These are phyloP conservation scores for Diaporthe ilicicola DNA, from an alignment of 2,329 filamentous ascomycete genomes.

Conservation along the genomic window DNA sequence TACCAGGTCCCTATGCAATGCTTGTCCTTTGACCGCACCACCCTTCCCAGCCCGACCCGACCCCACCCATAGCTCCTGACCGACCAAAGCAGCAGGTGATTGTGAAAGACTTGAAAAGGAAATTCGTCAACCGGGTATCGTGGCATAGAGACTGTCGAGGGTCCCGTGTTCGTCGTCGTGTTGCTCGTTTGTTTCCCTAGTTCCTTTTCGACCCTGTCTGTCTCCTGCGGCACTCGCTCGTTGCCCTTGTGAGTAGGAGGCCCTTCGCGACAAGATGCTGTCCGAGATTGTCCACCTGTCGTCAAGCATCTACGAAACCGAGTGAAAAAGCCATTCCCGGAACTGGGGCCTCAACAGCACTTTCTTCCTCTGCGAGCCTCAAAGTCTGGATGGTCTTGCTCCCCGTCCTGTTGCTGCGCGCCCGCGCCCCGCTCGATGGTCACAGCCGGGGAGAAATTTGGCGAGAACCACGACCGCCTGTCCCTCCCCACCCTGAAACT, in stretches of 20 bases:
- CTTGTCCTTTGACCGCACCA: slow-evolving; percentile 6
- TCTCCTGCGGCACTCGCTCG: neutral
- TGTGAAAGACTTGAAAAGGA: neutral
- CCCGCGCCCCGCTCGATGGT: slow-evolving; percentile 54
- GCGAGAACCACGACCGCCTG: slow-evolving; percentile 67
- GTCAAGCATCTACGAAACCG: neutral
- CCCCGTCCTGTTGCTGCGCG: slow-evolving; percentile 32
- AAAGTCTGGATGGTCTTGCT: slow-evolving; percentile 38
- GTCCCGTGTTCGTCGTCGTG: slow-evolving; percentile 9
- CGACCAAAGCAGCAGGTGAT: slow-evolving; percentile 15
- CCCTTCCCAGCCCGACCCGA: slow-evolving; percentile 10
- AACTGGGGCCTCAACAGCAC: slow-evolving; percentile 28
- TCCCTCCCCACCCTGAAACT: slow-evolving; percentile 68
- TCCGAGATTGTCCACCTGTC: neutral
- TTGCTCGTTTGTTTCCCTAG: neutral
- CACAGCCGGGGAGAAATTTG: slow-evolving; percentile 59
- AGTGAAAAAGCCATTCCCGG: neutral
- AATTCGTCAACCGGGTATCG: slow-evolving; percentile 27
- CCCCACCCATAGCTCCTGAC: slow-evolving; percentile 5
- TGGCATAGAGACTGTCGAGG: neutral
- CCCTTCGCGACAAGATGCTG: neutral
- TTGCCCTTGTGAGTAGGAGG: neutral
- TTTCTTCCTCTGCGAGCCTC: slow-evolving; percentile 29
- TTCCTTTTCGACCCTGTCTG: neutral
- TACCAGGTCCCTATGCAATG: slow-evolving; percentile 23